Base-by-base conservation (phyloP, 2,329 filamentous ascomycete species). In the Microcyclosporella mali region DNA sequence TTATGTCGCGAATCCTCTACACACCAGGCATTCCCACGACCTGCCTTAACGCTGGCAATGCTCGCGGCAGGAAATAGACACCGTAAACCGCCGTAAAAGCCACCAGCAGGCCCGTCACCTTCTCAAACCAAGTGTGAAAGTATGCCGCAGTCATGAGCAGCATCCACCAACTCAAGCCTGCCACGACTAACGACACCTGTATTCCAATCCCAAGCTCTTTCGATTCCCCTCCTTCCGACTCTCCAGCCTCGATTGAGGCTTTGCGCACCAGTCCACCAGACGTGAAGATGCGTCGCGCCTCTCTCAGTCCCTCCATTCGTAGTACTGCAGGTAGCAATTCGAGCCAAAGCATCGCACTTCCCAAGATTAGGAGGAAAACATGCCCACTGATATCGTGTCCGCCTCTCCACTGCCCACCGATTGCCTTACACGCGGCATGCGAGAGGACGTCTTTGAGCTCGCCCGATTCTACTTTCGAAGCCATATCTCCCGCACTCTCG, bases 61-160 rank as follows among this genome's bases (percentile, higher is more conserved):
- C 70, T 36, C 71, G 60, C 2, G 71, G 71, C 36, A 70, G 55
- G 47, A 73, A 73, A 52, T 74, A 74, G 4, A 74, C 65, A 2
- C 57, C 44, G 51, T 68, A 72, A 12, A 74, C 51, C 7, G 64
- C 67, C 11, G 51, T 50, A 49, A 71, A 71, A 1, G 70, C 71
- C 16, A 74, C 70, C n/a, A 70, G 16, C 39, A 73, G 54, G 0
- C 71, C 71, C 12, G 71, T 74, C 39, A 72, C 69, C 83, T 97
- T 98, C 71, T 98, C 92, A 57, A 94, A 82, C 89, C 90, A 97
- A 0, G 92, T 98, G 66, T 98, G 92, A 60, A 98, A 98, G 73
- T 90, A 98, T 30, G 94, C 89, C 2, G 89, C 89, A 31, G 92
- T 98, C 92, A 98, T 98, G 48, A 97, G 73, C 62, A 98, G 67